Conservation (phyloP, 2,329 filamentous ascomycete species). For the Colletotrichum eleusines region DNA sequence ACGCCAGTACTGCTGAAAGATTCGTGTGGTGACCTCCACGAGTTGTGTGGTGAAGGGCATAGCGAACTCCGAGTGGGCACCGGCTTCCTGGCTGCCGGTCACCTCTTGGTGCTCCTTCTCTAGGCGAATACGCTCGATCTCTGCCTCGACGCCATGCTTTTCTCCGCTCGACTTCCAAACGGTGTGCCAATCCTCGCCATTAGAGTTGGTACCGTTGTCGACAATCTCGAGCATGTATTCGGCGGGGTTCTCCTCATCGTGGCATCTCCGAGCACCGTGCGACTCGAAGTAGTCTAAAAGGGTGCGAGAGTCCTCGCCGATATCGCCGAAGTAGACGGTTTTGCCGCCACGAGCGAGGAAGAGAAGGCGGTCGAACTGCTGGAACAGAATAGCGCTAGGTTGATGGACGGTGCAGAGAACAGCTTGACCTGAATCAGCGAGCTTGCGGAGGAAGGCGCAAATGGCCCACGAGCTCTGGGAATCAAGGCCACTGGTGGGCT, state of each 20-base stretch:
- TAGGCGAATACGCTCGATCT: conserved; percentile 73
- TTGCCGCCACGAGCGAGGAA: conserved; percentile 74
- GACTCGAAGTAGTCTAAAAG: conserved; percentile 73
- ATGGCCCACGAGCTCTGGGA: conserved; percentile 74
- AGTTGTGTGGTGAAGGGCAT: conserved; percentile 78
- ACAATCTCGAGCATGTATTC: conserved; percentile 78
- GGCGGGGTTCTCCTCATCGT: conserved; percentile 75
- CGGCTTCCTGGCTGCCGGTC: conserved; percentile 39
- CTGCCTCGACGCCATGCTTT: conserved; percentile 63
- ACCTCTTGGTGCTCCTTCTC: conserved; percentile 53
- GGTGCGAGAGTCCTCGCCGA: conserved; percentile 69
- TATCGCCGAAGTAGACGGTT: conserved; percentile 77
- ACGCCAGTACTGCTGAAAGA: conserved; percentile 88
- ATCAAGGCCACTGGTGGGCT: conserved; percentile 73
- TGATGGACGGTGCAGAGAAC: conserved; percentile 69
- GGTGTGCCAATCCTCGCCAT: conserved; percentile 71
- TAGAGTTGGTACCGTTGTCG: conserved; percentile 54
- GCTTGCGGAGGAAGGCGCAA: conserved; percentile 70
- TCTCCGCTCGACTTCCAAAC: conserved; percentile 72
- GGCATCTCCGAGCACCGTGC: conserved; percentile 72
- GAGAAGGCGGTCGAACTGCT: conserved; percentile 70
- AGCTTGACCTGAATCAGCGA: conserved; percentile 67
- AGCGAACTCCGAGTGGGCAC: conserved; percentile 76
- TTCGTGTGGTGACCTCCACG: conserved; percentile 71
- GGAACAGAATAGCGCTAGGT: conserved; percentile 65